Percentiles rank a stretch among this genome's conserved stretches.
Evolutionary conservation across 768 basidiomycete genomes (phyloP).

Genomic region (Calocera viscosa): DNA sequence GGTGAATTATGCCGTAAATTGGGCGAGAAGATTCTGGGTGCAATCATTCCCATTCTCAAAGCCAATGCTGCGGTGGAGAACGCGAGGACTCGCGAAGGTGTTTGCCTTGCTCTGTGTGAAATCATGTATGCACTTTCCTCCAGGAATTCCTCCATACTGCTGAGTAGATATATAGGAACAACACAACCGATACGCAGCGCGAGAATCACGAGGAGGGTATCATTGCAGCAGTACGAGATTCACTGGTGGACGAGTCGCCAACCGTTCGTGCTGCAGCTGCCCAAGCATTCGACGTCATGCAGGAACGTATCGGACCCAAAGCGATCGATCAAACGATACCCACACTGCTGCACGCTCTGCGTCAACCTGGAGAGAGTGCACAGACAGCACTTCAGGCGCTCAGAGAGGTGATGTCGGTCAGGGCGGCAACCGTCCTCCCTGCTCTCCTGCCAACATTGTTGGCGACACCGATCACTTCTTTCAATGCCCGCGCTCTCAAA

Average conservation of each 20-base stretch:
- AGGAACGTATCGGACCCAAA: slow-evolving; percentile 77
- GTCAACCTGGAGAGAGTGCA: slow-evolving; percentile 85
- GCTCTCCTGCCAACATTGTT: slow-evolving; percentile 90
- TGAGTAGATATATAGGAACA: slow-evolving; percentile 44
- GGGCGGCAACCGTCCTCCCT: slow-evolving; percentile 91
- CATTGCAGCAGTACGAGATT: slow-evolving; percentile 66
- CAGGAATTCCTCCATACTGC: neutral
- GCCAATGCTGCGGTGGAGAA: slow-evolving; percentile 43
- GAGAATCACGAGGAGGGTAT: slow-evolving; percentile 84
- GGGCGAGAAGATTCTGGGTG: slow-evolving; percentile 78
- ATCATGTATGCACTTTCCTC: slow-evolving; percentile 50
- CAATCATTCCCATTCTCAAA: slow-evolving; percentile 70
- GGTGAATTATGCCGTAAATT: slow-evolving; percentile 89
- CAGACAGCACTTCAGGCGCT: slow-evolving; percentile 90
- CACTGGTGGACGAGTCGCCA: slow-evolving; percentile 78
- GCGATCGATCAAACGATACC: slow-evolving; percentile 97
- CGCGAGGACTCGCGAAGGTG: slow-evolving; percentile 60
- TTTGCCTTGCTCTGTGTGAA: slow-evolving; percentile 76
- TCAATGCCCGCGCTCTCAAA: slow-evolving; percentile 85
- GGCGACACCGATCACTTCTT: slow-evolving; percentile 78
- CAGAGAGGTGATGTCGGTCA: slow-evolving; percentile 88
- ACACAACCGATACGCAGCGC: slow-evolving; percentile 66
- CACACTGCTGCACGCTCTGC: slow-evolving; percentile 81
- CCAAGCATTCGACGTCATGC: slow-evolving; percentile 77
- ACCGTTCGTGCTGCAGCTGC: slow-evolving; percentile 84